Percentiles rank a stretch among this genome's conserved stretches.
phyloP scores from a whole-genome alignment of 192 early-diverging fungal species.

The Coemansia sp. region DNA sequence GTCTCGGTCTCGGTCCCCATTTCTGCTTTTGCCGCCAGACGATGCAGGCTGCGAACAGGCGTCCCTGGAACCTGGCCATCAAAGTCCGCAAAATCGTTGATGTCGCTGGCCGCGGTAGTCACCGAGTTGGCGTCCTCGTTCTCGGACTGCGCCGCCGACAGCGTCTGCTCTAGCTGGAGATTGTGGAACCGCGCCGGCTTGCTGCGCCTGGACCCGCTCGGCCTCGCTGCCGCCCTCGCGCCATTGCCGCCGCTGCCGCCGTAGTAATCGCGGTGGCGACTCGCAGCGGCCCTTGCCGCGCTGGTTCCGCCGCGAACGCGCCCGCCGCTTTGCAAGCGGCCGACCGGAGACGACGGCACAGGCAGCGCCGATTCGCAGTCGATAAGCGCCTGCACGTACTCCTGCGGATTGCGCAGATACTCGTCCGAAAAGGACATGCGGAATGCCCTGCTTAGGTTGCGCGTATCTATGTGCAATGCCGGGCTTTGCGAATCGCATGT shows the following conservation, averaged over 20 bases:
- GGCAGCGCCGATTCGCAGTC: slow-evolving; percentile 19
- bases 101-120: slow-evolving; percentile 34
- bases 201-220: slow-evolving; percentile 17
- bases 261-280: not conserved
- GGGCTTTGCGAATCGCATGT: slow-evolving; percentile 4
- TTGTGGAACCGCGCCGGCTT: slow-evolving; percentile 37
- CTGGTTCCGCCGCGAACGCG: not conserved
- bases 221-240: slow-evolving; percentile 1
- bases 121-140: slow-evolving; percentile 45
- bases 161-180: slow-evolving; percentile 47
- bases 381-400: slow-evolving; percentile 47
- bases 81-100: slow-evolving; percentile 32
- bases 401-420: slow-evolving; percentile 44
- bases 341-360: slow-evolving; percentile 5
- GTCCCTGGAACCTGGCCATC: slow-evolving; percentile 31
- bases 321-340: slow-evolving; percentile 6
- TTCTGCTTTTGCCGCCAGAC: slow-evolving; percentile 2
- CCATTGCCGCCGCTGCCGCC: slow-evolving; percentile 1
- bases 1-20: slow-evolving; percentile 9
- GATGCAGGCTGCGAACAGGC: slow-evolving; percentile 17
- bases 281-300: not conserved
- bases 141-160: slow-evolving; percentile 24
- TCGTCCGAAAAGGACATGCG: slow-evolving; percentile 48
- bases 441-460: slow-evolving; percentile 40
- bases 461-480: slow-evolving; percentile 6